Percentiles rank a stretch among this genome's conserved stretches.
These are phyloP conservation scores for sunflower (Helianthus annuus) DNA, from an alignment of 129 eudicot genomes.

Conservation along the genomic window DNA sequence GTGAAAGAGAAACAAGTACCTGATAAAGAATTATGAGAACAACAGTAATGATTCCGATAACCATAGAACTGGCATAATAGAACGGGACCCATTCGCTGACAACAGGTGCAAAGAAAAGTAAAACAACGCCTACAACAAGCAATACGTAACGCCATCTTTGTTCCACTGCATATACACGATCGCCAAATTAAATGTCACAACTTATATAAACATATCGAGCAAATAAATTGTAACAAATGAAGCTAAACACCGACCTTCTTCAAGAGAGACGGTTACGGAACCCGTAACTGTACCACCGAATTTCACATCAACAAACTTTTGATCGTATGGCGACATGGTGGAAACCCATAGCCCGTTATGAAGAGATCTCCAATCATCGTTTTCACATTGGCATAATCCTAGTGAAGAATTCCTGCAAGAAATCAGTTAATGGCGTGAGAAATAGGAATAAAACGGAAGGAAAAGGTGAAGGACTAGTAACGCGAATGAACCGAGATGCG, in stretches of 20 bases:
- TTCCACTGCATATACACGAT: constrained; percentile 51
- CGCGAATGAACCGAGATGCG: background rate
- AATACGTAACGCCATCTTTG: constrained; percentile 79
- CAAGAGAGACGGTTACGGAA: constrained; percentile 61
- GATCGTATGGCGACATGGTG: constrained; percentile 71
- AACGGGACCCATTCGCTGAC: constrained; percentile 92
- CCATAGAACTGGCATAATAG: constrained; percentile 94
- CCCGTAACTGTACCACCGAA: constrained; percentile 58
- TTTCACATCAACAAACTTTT: constrained; percentile 76
- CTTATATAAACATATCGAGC: background rate
- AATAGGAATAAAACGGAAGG: background rate
- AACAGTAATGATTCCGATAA: constrained; percentile 78
- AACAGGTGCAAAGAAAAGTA: constrained; percentile 70
- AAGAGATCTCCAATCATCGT: constrained; percentile 68
- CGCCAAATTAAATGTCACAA: constrained; percentile 20
- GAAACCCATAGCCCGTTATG: constrained; percentile 73
- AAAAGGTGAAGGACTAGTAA: background rate
- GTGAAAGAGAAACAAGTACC: constrained; percentile 42
- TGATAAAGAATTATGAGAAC: constrained; percentile 83
- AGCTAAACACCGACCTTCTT: constrained; percentile 57
- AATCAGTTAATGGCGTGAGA: background rate
- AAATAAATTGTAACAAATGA: background rate
- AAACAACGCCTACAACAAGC: constrained; percentile 59
- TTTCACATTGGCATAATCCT: constrained; percentile 71
- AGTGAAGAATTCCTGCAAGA: constrained; percentile 73